Evolutionary conservation across 208 protist genomes (phyloP), one percentile per base, ranked within the genome.

Genomic region (Leishmania amazonensis): DNA sequence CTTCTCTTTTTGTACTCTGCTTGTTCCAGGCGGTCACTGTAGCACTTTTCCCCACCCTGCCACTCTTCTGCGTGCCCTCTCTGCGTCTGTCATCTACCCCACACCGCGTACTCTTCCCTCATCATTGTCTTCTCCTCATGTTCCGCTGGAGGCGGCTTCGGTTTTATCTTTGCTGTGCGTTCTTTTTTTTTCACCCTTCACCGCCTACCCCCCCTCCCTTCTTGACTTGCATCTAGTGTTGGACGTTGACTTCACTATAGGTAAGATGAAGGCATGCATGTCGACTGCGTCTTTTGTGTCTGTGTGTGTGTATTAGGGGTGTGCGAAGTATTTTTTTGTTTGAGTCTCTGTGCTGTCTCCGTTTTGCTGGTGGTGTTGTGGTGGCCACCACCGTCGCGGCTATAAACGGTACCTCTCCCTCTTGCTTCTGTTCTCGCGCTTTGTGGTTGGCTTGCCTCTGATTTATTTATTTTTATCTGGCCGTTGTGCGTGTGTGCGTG

Each of bases 281-380:
- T 75, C 24, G 19, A 65, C 31, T 42, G n/a, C 40, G 11, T 19
- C 76, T 65, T n/a, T 11, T 75, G 15, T 78, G 28, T 75, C 65
- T 75, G 53, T 80, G 21, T 79, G 19, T 80, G 45, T 54, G 24
- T 74, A 8, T 83, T 40, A 62, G 51, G 1, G 49, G 74, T 3
- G 19, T 71, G 21, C 3, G 35, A 8, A 38, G 9, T 19, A 0
- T 71, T 71, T 71, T 45, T 68, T 40, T 42, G 31, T 35, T 21
- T 13, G 65, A 8, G 15, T 35, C 9, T 71, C 6, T 4, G 65
- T 7, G 35, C 35, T 42, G 17, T 71, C 13, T 35, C 31, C 3
- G 13, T 47, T 71, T 17, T 35, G 31, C 65, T 71, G 35, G 28
- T 68, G 31, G 8, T 35, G 35, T 19, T 45, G 51, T 21, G 1